Evolutionary conservation across 2,329 filamentous ascomycete species (phyloP), one percentile per base, ranked within the genome.

Genomic region (Sporothrix pallida): DNA sequence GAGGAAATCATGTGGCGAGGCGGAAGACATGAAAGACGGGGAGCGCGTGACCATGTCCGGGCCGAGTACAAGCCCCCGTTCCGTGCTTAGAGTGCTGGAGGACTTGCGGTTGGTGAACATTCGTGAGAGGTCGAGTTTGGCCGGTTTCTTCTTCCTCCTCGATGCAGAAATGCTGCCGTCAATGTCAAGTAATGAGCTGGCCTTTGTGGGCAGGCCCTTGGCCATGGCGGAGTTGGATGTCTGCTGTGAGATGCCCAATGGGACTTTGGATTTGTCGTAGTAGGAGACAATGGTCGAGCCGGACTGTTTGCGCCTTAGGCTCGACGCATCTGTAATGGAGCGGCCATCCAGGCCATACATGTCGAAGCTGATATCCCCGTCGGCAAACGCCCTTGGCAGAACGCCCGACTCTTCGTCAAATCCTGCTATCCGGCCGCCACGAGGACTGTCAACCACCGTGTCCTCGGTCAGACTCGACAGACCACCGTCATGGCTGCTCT

Each of bases 151-250:
- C 78, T 84, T 87, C 74, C 79, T 78, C 70, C 17, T 80, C 73
- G 12, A 75, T 67, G 63, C 78, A 44, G 75, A 70, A 56, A 78
- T 79, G 76, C 76, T 75, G 9, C 82, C 82, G 69, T 86, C 84
- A 72, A 86, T 82, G 75, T 87, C 85, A 26, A 88, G 80, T 65
- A 77, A 63, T 2, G 68, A 60, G 12, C 82, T 83, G 0, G 84
- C 82, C 76, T 88, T 88, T 62, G 82, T 78, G 0, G 87, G 86
- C 5, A 86, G 78, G 3, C 86, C 87, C 76, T 87, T 88, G 26
- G 87, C 86, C 84, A 89, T 89, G 74, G 87, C 86, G 1, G 87
- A 88, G 60, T 83, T 86, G 0, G 87, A 88, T 0, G 88, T 89
- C 78, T 89, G 87, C 77, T 89, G 87, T 0, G 87, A 88, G 74